Percentiles rank a stretch among this genome's conserved stretches.
These are phyloP conservation scores for Hypomontagnella submonticulosa DNA, from an alignment of 495 filamentous ascomycete genomes.

Conservation along the genomic window DNA sequence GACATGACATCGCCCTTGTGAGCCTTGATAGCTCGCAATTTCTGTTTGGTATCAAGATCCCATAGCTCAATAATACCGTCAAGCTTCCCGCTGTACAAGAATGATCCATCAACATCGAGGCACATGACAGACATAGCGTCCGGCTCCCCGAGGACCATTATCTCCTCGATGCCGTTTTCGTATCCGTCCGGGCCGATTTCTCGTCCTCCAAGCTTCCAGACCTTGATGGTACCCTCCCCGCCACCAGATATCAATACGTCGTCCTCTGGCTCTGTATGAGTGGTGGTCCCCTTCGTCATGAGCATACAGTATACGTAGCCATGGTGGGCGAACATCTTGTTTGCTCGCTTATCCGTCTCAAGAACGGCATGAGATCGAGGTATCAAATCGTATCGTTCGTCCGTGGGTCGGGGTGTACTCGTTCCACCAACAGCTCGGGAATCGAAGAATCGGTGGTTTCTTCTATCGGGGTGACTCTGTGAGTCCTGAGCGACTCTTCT, in stretches of 20 bases:
- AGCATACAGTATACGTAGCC: constrained; percentile 97
- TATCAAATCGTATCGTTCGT: constrained; percentile 59
- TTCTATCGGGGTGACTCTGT: constrained; percentile 76
- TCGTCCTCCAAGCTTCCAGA: constrained; percentile 77
- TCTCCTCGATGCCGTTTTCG: constrained; percentile 65
- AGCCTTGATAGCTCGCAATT: constrained; percentile 81
- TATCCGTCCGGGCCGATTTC: constrained; percentile 52
- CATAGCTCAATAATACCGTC: constrained; percentile 95
- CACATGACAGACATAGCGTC: constrained; percentile 84
- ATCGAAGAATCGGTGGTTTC: constrained; percentile 96
- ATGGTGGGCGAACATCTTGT: constrained; percentile 89
- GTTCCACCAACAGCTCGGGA: constrained; percentile 85
- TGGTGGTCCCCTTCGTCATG: constrained; percentile 70
- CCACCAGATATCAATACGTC: constrained; percentile 90
- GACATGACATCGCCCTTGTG: constrained; percentile 87
- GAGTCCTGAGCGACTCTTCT: constrained; percentile 69
- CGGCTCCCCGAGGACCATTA: constrained; percentile 77
- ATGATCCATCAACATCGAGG: constrained; percentile 83
- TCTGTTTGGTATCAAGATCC: constrained; percentile 95
- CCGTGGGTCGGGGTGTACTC: constrained; percentile 72
- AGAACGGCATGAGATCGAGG: constrained; percentile 69
- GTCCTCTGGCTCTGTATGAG: constrained; percentile 71
- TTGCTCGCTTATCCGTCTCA: constrained; percentile 84
- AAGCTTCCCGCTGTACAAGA: constrained; percentile 88
- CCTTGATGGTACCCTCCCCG: constrained; percentile 90